These are phyloP conservation scores for Yamadazyma membranifaciens DNA, from an alignment of 1,139 yeast genomes.

Conservation along the genomic window DNA sequence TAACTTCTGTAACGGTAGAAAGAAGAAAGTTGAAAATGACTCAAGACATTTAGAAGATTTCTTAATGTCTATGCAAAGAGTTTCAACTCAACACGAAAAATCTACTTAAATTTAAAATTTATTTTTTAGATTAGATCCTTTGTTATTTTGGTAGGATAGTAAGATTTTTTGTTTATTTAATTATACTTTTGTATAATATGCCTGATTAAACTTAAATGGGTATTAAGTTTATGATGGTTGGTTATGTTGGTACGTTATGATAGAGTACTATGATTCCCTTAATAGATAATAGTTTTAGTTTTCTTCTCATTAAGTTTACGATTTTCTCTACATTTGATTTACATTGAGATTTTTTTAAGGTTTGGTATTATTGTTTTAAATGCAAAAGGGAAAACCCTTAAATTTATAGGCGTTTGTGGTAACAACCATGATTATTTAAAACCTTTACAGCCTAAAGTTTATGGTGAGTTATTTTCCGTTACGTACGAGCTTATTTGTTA, in stretches of 20 bases:
- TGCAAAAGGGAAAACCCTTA: no score
- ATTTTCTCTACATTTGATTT: neutral
- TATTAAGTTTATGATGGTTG: conserved; percentile 1
- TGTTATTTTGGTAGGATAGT: conserved; percentile 7
- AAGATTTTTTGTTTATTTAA: neutral
- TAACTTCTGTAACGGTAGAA: conserved; percentile 90
- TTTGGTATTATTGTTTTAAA: no score
- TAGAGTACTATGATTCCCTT: conserved; percentile 10
- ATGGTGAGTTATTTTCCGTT: no score
- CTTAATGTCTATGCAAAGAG: conserved; percentile 96
- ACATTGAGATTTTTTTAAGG: no score
- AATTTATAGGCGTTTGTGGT: no score
- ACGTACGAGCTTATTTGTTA: no score
- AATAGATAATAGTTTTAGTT: conserved; percentile 7
- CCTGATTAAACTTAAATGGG: conserved; percentile 2
- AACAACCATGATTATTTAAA: no score
- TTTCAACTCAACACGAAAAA: conserved; percentile 95
- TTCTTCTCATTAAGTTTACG: neutral
- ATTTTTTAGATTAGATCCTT: conserved; percentile 3
- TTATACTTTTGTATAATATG: conserved; percentile 6
- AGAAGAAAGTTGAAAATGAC: conserved; percentile 63
- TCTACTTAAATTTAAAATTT: conserved; percentile 29
- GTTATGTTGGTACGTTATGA: conserved; percentile 7
- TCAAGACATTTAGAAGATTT: conserved; percentile 89
- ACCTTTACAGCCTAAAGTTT: no score